Evolutionary conservation across 2,329 filamentous ascomycete genomes (phyloP), one percentile per base, ranked within the genome.

Genomic region (Colletotrichum sp.): DNA sequence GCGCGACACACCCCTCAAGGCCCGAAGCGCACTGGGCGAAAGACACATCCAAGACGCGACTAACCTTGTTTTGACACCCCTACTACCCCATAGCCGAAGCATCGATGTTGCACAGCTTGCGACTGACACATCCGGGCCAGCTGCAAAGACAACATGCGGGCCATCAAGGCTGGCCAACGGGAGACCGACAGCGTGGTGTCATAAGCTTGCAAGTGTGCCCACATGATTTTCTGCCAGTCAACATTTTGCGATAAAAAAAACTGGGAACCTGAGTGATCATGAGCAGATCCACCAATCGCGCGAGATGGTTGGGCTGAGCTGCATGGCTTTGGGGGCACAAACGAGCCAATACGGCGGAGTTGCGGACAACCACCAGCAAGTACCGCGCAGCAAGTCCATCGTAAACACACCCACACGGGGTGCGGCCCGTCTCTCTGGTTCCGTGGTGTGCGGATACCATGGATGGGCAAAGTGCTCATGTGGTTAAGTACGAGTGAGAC

Each of bases 41-140:
- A 63, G 55, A 64, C 24, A 59, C 21, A 52, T n/a, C 32, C 74
- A 60, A 69, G 74, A 76, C 59, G 74, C 49, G 74, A 74, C 74
- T 74, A 74, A 74, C 74, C 70, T 74, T 76, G 70, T 76, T 76
- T 65, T 65, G 70, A 76, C 64, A 69, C 63, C 32, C 24, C 30
- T 57, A 26, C 26, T 32, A 9, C 62, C 30, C 21, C 21, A 24
- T 34, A 64, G 24, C 62, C 62, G 62, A 64, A 64, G 15, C 32
- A 39, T 64, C n/a, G 49, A 55, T 44, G 44, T 69, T 15, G 70
- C 64, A 69, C 74, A 36, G 59, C 70, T 52, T 26, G 64, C 74
- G 74, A 70, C 74, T 74, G 70, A 74, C 74, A 65, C 74, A 64
- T 73, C 74, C 70, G n/a, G 24, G 65, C 44, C 44, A 30, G 55